Percentiles rank a stretch among this genome's conserved stretches.
Conservation (phyloP, 306 rosid species). For the Ormosia emarginata region DNA sequence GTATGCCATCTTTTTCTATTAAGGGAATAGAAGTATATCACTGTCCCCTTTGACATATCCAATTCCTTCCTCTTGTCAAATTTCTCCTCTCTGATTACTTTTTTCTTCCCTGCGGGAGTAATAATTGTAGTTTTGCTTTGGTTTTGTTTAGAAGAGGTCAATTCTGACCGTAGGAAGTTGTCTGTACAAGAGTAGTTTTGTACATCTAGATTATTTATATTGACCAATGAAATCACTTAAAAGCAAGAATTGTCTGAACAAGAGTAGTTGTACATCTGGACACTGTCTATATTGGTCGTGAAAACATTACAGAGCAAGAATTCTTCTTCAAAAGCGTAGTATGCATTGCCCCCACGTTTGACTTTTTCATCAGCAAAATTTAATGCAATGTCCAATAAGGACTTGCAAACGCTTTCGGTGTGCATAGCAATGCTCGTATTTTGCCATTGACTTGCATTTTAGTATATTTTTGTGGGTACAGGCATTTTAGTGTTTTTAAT, state of each 20-base stretch:
- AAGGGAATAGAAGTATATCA: not conserved
- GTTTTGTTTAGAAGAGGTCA: conserved; percentile 8
- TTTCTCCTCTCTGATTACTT: not conserved
- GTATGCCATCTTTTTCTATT: not conserved
- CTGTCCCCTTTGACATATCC: not conserved
- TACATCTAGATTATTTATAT: conserved; percentile 3
- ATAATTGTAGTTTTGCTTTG: not conserved
- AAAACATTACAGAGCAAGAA: not conserved
- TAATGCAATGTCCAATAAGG: not conserved
- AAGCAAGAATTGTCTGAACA: not conserved
- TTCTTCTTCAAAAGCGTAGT: not conserved
- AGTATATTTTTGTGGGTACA: too few species aligned
- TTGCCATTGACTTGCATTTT: not conserved
- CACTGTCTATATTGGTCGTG: not conserved
- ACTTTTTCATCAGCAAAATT: not conserved
- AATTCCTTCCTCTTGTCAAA: not conserved
- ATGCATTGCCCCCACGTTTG: not conserved
- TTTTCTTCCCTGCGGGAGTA: not conserved
- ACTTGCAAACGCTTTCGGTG: not conserved
- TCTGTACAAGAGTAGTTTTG: not conserved
- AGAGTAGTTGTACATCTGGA: not conserved
- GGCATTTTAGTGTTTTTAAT: not conserved
- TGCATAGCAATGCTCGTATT: not conserved
- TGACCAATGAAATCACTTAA: not conserved
- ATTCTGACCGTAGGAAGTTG: conserved; percentile 14